Base-by-base conservation (phyloP, 1,139 yeast genomes). In the Candida gigantensis region DNA sequence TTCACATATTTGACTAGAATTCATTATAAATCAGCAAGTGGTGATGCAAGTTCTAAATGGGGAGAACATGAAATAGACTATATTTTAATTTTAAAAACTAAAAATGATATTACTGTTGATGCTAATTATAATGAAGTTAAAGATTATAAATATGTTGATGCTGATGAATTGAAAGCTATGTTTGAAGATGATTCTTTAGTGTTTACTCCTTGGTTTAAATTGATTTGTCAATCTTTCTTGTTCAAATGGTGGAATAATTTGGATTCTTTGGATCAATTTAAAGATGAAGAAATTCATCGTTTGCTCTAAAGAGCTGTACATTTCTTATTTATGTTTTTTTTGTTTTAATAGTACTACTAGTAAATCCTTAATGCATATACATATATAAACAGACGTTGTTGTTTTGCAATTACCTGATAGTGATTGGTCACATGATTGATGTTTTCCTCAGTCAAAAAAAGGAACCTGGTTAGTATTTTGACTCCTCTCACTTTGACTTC, bases 11-110 rank as follows among this genome's bases (percentile, higher is more conserved):
- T 92, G 55, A 92, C 97, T 21, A 79, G 98, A 66, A 92, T 92
- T 50, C 98, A 92, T 65, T 92, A 92, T 65, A 84, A 81, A 68
- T 88, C 96, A 6, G 92, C 96, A 24, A 77, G 84, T 49, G 72
- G 73, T 2, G 68, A 57, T 29, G 77, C 77, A 42, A 73, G 74
- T 47, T 89, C 87, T 18, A 76, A 79, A 41, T 92, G 98, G 98
- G 98, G 97, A 34, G 98, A 92, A 60, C 98, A 92, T 57, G 98
- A 92, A 63, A 85, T 92, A 48, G 99, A 92, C 62, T 92, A 92
- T 62, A 94, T 92, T 50, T 73, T 94, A 54, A 81, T 92, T 45
- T 81, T 85, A 52, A 77, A 74, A 55, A 67, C 89, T 20, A 70
- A 75, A 45, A 81, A 89, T 30, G 62, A 62, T 29, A 62, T 78